These are phyloP conservation scores for Aspergillus thermomutatus DNA, from an alignment of 2,329 filamentous ascomycete species.

Conservation along the genomic window DNA sequence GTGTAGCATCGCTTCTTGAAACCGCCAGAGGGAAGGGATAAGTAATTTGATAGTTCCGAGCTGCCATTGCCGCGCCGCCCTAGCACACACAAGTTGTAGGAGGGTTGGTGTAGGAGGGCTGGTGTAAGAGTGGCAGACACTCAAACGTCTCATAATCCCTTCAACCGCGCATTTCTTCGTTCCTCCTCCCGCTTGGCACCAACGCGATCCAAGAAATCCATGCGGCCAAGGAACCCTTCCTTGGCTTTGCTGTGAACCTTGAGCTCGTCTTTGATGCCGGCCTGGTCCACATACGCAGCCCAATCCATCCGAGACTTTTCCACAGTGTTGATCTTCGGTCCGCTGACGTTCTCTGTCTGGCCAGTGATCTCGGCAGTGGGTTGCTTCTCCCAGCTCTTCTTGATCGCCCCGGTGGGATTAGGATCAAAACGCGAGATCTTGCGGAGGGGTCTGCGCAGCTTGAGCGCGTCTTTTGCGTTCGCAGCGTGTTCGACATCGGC, in stretches of 20 bases:
- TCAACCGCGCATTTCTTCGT: slow-evolving; percentile 50
- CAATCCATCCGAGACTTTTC: slow-evolving; percentile 65
- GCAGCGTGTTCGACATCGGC: slow-evolving; percentile 21
- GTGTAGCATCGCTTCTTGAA: no score
- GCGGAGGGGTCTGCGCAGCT: slow-evolving; percentile 39
- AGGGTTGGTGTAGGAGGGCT: not conserved
- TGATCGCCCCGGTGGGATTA: slow-evolving; percentile 41
- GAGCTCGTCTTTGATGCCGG: slow-evolving; percentile 60
- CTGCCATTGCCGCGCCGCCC: not conserved
- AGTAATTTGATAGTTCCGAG: not conserved
- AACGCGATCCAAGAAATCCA: slow-evolving; percentile 60
- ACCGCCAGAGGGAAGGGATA: no score
- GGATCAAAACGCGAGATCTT: slow-evolving; percentile 47
- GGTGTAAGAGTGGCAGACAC: not conserved
- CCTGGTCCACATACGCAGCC: slow-evolving; percentile 61
- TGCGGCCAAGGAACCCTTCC: slow-evolving; percentile 58
- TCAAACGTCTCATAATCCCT: slow-evolving; percentile 26
- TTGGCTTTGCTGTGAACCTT: slow-evolving; percentile 60
- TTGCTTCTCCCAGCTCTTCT: slow-evolving; percentile 44
- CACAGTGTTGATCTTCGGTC: slow-evolving; percentile 63
- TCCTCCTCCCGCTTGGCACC: slow-evolving; percentile 57
- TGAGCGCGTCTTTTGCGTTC: slow-evolving; percentile 15
- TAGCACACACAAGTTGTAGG: not conserved
- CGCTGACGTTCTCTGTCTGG: slow-evolving; percentile 35
- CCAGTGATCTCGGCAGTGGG: slow-evolving; percentile 20